Evolutionary conservation across 2,329 filamentous ascomycete genomes (phyloP).

Genomic region (Exophiala lecanii-corni): DNA sequence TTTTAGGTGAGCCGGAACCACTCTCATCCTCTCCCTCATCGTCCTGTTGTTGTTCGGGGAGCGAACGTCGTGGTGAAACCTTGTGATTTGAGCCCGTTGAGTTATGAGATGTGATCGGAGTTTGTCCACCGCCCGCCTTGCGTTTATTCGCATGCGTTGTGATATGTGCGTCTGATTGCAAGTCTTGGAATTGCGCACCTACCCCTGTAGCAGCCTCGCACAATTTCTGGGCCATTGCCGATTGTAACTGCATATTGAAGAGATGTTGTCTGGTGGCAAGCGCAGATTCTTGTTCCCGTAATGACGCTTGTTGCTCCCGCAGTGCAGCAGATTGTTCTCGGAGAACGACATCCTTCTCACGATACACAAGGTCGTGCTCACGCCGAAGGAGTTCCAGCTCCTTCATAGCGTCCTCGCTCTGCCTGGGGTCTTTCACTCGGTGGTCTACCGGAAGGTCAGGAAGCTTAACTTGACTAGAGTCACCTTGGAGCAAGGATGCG

Average conservation of each 20-base stretch:
- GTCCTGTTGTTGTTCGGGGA: conserved; percentile 5
- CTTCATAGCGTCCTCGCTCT: conserved; percentile 11
- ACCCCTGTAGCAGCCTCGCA: conserved; percentile 13
- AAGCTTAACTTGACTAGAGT: no score
- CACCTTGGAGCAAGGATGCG: no score
- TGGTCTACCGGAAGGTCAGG: no score
- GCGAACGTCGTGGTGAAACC: conserved; percentile 11
- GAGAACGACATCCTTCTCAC: conserved; percentile 21
- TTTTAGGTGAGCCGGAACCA: conserved; percentile 21
- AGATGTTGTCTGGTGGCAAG: conserved; percentile 15
- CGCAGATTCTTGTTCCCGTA: conserved; percentile 19
- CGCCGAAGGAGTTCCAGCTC: conserved; percentile 16
- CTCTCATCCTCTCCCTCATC: conserved; percentile 22
- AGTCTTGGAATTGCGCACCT: conserved; percentile 20
- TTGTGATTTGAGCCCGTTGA: conserved; percentile 9
- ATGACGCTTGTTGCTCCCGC: conserved; percentile 19
- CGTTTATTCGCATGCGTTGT: conserved; percentile 21
- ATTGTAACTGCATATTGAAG: conserved; percentile 18
- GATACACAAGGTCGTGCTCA: conserved; percentile 18
- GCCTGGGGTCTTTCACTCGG: no score
- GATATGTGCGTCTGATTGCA: conserved; percentile 6
- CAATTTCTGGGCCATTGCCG: conserved; percentile 14
- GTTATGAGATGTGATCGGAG: conserved; percentile 9
- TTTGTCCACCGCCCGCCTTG: conserved; percentile 13
- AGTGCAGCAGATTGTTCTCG: conserved; percentile 22